Conservation (phyloP, 1,139 yeast species). For the Ogataea hybrid region DNA sequence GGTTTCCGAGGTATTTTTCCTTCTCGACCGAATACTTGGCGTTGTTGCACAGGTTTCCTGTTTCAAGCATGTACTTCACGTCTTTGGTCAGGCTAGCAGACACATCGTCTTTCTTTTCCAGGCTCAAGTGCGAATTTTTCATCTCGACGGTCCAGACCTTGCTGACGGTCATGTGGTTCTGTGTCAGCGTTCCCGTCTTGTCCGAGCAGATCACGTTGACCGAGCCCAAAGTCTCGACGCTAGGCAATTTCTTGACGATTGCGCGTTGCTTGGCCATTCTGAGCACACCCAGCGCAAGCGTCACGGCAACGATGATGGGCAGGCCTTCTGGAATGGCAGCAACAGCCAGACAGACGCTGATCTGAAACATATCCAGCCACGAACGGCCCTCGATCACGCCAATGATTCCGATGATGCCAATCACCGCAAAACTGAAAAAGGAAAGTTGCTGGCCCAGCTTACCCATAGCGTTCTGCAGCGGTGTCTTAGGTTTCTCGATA, state of each 20-base stretch:
- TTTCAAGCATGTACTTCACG: conserved; percentile 53
- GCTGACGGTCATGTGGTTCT: conserved; percentile 90
- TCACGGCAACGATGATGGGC: conserved; percentile 95
- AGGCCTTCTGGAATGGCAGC: conserved; percentile 99
- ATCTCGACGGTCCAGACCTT: conserved; percentile 80
- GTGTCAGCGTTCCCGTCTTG: conserved; percentile 93
- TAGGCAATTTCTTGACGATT: conserved; percentile 87
- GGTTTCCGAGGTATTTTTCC: conserved; percentile 80
- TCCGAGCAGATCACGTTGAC: conserved; percentile 95
- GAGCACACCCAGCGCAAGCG: conserved; percentile 89
- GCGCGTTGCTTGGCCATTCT: conserved; percentile 95
- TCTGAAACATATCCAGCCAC: conserved; percentile 97
- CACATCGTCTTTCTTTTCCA: conserved; percentile 44
- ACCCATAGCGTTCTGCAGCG: conserved; percentile 92
- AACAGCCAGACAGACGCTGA: conserved; percentile 92
- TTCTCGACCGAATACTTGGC: conserved; percentile 67
- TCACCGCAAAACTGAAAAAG: conserved; percentile 74
- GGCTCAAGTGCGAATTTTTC: conserved; percentile 51
- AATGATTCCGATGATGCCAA: conserved; percentile 81
- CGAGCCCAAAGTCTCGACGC: conserved; percentile 93
- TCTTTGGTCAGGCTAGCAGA: conserved; percentile 49
- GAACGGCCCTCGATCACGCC: conserved; percentile 89
- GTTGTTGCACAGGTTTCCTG: conserved; percentile 82
- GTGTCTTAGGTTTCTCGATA: conserved; percentile 95
- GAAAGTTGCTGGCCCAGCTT: conserved; percentile 88